phyloP scores from a whole-genome alignment of 257 asterid genomes.

The Linderniella brevidens region DNA sequence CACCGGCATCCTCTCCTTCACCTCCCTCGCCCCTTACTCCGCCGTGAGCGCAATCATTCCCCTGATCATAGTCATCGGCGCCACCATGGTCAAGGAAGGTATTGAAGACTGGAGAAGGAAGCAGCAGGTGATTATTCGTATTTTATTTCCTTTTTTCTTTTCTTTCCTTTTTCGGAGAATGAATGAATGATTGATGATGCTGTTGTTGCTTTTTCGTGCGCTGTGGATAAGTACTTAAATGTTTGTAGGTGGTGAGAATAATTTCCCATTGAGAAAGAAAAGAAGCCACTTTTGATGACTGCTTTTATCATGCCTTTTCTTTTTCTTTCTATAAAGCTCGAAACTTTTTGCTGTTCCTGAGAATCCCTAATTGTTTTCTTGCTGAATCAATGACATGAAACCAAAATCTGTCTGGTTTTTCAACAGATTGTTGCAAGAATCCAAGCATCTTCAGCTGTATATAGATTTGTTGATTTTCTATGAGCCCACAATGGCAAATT shows the following conservation, averaged over 20 bases:
- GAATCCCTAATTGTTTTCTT: too few species aligned
- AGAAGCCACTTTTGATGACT: too few species aligned
- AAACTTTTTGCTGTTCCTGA: too few species aligned
- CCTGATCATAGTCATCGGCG: conserved; percentile 40
- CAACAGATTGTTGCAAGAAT: too few species aligned
- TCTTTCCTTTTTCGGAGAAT: not conserved
- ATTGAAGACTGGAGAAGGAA: conserved; percentile 54
- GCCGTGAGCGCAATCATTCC: conserved; percentile 45
- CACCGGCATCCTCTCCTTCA: conserved; percentile 38
- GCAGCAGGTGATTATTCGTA: conserved; percentile 34
- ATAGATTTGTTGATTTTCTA: too few species aligned
- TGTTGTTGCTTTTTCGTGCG: not conserved
- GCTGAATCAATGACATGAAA: too few species aligned
- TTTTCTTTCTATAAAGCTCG: too few species aligned
- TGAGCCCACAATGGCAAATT: not conserved
- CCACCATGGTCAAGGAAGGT: conserved; percentile 51
- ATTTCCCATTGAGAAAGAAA: too few species aligned
- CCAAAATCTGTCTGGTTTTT: too few species aligned
- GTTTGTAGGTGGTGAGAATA: not conserved
- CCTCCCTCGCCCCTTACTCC: conserved; percentile 44
- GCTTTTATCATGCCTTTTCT: too few species aligned
- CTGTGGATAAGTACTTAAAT: not conserved
- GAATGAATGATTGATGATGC: too few species aligned
- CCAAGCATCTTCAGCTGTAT: too few species aligned
- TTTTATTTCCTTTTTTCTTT: not conserved